These are phyloP conservation scores for Penicillium digitatum DNA, from an alignment of 2,329 filamentous ascomycete species.

Conservation along the genomic window DNA sequence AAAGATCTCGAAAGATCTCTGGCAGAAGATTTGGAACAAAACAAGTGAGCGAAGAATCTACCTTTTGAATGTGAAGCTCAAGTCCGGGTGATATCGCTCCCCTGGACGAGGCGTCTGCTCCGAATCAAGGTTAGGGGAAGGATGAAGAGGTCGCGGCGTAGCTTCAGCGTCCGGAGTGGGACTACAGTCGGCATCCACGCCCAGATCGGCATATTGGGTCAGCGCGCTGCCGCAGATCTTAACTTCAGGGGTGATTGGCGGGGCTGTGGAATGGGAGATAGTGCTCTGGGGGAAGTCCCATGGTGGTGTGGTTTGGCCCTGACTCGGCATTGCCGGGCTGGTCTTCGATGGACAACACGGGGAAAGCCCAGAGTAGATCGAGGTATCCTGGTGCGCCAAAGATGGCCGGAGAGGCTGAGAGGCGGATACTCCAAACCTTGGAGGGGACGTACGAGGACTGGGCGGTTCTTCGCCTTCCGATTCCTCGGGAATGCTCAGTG, in stretches of 20 bases:
- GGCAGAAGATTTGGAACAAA: not conserved
- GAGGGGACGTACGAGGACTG: conserved; percentile 23
- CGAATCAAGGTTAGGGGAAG: conserved; percentile 24
- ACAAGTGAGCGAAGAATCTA: conserved; percentile 1
- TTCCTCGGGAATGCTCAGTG: conserved; percentile 36
- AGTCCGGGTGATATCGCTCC: conserved; percentile 22
- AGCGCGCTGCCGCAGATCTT: conserved; percentile 7
- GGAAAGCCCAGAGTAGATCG: conserved; percentile 19
- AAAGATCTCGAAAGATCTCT: conserved; percentile 5
- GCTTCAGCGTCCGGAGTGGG: conserved; percentile 31
- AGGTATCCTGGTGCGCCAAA: conserved; percentile 17
- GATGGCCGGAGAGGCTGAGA: conserved; percentile 13
- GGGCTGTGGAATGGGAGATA: conserved; percentile 16
- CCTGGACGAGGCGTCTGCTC: conserved; percentile 28
- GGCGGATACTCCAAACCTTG: not conserved
- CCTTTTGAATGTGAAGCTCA: conserved; percentile 7
- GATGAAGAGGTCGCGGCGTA: conserved; percentile 33
- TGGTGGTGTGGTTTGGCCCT: conserved; percentile 33
- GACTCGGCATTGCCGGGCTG: conserved; percentile 13
- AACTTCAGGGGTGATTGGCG: conserved; percentile 22
- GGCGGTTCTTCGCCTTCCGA: conserved; percentile 31
- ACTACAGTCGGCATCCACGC: conserved; percentile 19
- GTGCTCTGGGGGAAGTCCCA: conserved; percentile 14
- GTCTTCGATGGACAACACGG: conserved; percentile 1
- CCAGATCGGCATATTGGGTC: conserved; percentile 9